These are phyloP conservation scores for Cyberlindnera subsufficiens DNA, from an alignment of 805 yeast genomes.

Conservation along the genomic window DNA sequence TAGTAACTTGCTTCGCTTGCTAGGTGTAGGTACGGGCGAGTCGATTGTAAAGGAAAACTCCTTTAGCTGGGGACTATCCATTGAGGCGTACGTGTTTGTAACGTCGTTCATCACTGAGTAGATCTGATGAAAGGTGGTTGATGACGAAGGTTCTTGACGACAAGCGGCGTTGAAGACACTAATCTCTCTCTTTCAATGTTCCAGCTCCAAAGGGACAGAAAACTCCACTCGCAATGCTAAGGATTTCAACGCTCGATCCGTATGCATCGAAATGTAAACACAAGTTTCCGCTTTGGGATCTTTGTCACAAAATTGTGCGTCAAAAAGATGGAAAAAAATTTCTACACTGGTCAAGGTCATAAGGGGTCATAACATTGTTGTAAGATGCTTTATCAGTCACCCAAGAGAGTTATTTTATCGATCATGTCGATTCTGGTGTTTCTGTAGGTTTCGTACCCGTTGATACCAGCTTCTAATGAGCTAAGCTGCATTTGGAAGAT, in stretches of 20 bases:
- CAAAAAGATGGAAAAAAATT: not conserved
- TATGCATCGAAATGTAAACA: conserved; percentile 3
- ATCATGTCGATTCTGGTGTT: conserved; percentile 10
- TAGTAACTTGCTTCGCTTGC: not conserved
- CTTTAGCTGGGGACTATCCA: conserved; percentile 1
- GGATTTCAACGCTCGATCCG: too few relatives aligned
- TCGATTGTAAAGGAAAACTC: not conserved
- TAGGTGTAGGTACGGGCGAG: not conserved
- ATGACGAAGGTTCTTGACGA: not conserved
- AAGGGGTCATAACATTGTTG: too few relatives aligned
- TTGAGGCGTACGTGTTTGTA: conserved; percentile 7
- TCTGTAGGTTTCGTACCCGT: conserved; percentile 11
- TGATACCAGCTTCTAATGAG: conserved; percentile 10
- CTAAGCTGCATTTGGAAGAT: conserved; percentile 11
- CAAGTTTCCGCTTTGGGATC: not conserved
- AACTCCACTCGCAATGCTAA: too few relatives aligned
- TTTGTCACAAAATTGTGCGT: not conserved
- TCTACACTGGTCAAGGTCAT: too few relatives aligned
- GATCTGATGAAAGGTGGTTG: not conserved
- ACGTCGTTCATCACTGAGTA: conserved; percentile 8
- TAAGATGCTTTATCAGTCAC: conserved; percentile 2
- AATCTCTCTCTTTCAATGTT: not conserved
- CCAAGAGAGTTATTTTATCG: conserved; percentile 14
- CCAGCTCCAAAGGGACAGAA: too few relatives aligned
- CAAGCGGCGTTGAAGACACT: not conserved